Conservation (phyloP, 1,284 basidiomycete genomes). For the Pseudozyma flocculosa region DNA sequence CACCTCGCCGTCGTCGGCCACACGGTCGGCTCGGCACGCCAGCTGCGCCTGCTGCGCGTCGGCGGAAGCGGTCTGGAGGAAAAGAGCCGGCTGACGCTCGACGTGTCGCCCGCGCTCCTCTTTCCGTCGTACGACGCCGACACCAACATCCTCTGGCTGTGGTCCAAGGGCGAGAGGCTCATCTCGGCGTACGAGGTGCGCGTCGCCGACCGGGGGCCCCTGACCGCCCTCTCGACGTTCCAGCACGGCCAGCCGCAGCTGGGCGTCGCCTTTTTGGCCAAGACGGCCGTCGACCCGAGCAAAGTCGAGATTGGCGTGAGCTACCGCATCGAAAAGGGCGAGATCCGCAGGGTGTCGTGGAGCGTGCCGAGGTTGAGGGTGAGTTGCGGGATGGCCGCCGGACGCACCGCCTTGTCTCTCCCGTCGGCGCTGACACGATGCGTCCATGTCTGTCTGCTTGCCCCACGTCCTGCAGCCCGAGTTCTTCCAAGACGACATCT, state of each 20-base stretch:
- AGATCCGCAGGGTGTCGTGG: not conserved
- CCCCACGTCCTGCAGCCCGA: not conserved
- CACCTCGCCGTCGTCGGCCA: not conserved
- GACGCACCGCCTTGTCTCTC: not conserved
- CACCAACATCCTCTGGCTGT: not conserved
- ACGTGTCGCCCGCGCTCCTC: not conserved
- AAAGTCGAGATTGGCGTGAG: not conserved
- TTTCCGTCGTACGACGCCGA: not conserved
- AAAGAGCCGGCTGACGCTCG: not conserved
- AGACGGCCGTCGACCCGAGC: not conserved
- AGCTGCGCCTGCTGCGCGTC: not conserved
- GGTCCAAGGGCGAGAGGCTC: not conserved
- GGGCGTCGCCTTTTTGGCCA: not conserved
- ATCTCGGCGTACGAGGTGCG: not conserved
- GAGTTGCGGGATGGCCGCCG: not conserved
- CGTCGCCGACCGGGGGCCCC: not conserved
- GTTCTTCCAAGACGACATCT: slow-evolving; percentile 1
- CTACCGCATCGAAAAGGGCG: not conserved
- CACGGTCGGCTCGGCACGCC: not conserved
- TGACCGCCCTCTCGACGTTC: not conserved
- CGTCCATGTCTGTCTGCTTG: too few species aligned
- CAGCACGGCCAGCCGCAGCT: not conserved
- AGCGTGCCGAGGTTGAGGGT: not conserved
- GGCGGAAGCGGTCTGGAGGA: not conserved
- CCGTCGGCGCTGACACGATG: too few species aligned